Base-by-base conservation (phyloP, 192 early-diverging fungal species). In the Entophlyctis helioformis region DNA sequence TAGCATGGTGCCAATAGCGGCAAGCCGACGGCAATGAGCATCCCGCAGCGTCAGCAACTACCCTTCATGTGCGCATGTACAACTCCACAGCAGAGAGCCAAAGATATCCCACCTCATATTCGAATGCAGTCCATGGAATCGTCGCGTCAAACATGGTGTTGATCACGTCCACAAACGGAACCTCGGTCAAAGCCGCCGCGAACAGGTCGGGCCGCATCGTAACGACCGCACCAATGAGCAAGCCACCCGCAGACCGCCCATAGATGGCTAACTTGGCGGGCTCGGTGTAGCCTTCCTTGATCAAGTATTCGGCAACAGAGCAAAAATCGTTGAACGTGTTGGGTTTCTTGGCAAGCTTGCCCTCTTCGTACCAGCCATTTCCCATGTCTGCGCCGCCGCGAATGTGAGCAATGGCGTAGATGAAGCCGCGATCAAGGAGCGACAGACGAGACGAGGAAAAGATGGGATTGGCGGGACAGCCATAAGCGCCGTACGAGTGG, bases 161-260 rank as follows among this genome's bases (percentile, higher is more conserved):
- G 50, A 69, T 51, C 15, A 65, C 62, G 46, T 69, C 66, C 12
- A 69, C 62, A 44, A 64, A 69, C 18, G 62, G 62, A 11, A 69
- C 66, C 29, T 47, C 57, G 4, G 66, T 56, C 18, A 66, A 21
- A 2, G 59, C 66, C 21, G 40, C 56, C 15, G 36, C 42, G 36
- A 44, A 59, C 9, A 69, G 40, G 9, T 66, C 56, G 25, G 65
- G 65, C 19, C 53, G 44, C 48, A 67, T 64, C 39, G 67, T 65
- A 3, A 69, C 36, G n/a, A 39, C 57, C 6, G 61, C 66, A 34
- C 60, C 65, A 38, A 67, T 69, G 29, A 69, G 46, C 20, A 69
- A 31, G 1, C 66, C 66, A 16, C 66, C 66, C 11, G 66, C 66
- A 20, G 44, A 48, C 21, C 51, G 27, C 3, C 66, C 65, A n/a